A percentile compares a stretch with the other conserved stretches of the same genome.
Evolutionary conservation across 129 eudicot species (phyloP).

Genomic region (Ambrosia artemisiifolia): DNA sequence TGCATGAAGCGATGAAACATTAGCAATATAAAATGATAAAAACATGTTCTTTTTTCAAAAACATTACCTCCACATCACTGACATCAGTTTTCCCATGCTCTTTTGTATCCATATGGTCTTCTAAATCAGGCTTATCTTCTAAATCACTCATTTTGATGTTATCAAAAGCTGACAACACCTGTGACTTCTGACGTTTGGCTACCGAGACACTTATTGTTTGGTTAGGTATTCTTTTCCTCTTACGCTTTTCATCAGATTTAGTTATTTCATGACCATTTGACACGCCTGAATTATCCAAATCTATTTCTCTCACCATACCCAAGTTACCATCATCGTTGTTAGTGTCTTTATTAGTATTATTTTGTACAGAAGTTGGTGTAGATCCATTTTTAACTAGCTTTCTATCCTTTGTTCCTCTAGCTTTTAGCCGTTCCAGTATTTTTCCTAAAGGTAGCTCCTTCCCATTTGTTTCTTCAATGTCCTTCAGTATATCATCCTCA

Average conservation of each 20-base stretch:
- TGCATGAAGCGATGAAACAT: conserved; percentile 24
- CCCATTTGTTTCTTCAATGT: conserved; percentile 67
- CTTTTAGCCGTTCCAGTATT: conserved; percentile 66
- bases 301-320: conserved; percentile 69
- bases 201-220: conserved; percentile 43
- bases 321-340: conserved; percentile 44
- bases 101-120: conserved; percentile 33
- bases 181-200: conserved; percentile 67
- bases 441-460: conserved; percentile 74
- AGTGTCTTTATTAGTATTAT: conserved; percentile 25
- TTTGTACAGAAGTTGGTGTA: conserved; percentile 35
- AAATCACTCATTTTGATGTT: conserved; percentile 47
- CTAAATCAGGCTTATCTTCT: conserved; percentile 32
- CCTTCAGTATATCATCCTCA: conserved; percentile 70
- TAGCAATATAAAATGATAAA: neutral
- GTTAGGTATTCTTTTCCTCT: conserved; percentile 42
- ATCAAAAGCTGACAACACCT: conserved; percentile 39
- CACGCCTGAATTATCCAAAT: conserved; percentile 44
- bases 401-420: conserved; percentile 70
- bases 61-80: conserved; percentile 45
- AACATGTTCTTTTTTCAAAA: neutral
- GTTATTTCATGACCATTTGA: conserved; percentile 39
- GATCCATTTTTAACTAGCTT: conserved; percentile 46
- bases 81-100: conserved; percentile 33
- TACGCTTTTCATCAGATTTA: conserved; percentile 30